These are phyloP conservation scores for Penicillium macrosclerotiorum DNA, from an alignment of 495 filamentous ascomycete species.

Conservation along the genomic window DNA sequence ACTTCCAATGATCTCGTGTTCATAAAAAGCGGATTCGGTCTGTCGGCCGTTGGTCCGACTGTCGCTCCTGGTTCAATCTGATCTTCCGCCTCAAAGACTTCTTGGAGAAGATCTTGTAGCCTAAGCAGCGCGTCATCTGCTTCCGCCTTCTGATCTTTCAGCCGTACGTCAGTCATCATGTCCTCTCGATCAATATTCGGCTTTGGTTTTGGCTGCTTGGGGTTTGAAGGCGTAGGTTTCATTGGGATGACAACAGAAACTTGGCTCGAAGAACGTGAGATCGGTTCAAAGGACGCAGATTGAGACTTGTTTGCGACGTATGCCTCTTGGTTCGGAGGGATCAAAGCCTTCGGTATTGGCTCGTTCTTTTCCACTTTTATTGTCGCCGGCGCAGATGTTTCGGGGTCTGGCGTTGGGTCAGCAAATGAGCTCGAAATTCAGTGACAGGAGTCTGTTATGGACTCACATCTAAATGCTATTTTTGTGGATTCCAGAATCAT, in stretches of 20 bases:
- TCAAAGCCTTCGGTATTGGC: slow-evolving; percentile 14
- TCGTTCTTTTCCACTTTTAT: slow-evolving; percentile 21
- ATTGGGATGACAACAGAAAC: slow-evolving; percentile 40
- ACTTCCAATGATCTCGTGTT: slow-evolving; percentile 43
- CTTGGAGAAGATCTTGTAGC: slow-evolving; percentile 63
- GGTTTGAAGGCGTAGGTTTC: slow-evolving; percentile 28
- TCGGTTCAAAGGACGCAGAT: slow-evolving; percentile 16
- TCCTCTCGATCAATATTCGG: slow-evolving; percentile 28
- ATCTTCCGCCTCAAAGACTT: slow-evolving; percentile 79
- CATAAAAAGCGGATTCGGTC: slow-evolving; percentile 42
- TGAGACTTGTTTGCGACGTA: slow-evolving; percentile 18
- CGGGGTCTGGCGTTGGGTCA: slow-evolving; percentile 37
- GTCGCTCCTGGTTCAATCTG: slow-evolving; percentile 52
- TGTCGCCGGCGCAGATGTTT: slow-evolving; percentile 23
- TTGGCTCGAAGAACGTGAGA: slow-evolving; percentile 24
- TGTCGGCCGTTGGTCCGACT: slow-evolving; percentile 30
- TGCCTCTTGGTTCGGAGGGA: slow-evolving; percentile 22
- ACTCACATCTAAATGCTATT: slow-evolving; percentile 54
- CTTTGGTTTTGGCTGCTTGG: slow-evolving; percentile 25
- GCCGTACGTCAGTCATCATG: slow-evolving; percentile 28
- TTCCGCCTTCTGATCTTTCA: slow-evolving; percentile 73
- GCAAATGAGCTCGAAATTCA: neutral
- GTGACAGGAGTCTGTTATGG: neutral
- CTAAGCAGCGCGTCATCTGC: slow-evolving; percentile 68
- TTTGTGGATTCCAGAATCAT: slow-evolving; percentile 58